Percentiles rank a stretch among this genome's conserved stretches.
These are phyloP conservation scores for Pestalotiopsis fici DNA, from an alignment of 2,329 filamentous ascomycete species.

Conservation along the genomic window DNA sequence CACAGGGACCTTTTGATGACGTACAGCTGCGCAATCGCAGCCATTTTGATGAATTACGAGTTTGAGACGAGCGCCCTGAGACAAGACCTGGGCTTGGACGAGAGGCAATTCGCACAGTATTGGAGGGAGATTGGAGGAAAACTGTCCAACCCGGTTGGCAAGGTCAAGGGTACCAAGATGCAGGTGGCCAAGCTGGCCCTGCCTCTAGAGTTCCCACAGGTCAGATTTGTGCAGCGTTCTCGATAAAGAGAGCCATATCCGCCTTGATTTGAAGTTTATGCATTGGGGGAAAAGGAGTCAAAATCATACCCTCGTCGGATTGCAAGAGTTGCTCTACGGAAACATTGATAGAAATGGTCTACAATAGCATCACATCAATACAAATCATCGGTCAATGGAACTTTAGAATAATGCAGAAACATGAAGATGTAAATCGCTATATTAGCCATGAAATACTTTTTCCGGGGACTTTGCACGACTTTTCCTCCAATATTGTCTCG, in stretches of 20 bases:
- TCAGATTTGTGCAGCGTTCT: slow-evolving; percentile 24
- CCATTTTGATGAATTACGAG: slow-evolving; percentile 73
- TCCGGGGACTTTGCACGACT: no score
- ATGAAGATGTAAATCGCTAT: no score
- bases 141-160: slow-evolving; percentile 61
- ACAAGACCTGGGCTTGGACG: slow-evolving; percentile 72
- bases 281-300: not conserved
- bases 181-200: slow-evolving; percentile 71
- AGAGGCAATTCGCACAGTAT: slow-evolving; percentile 70
- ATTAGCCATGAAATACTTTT: no score
- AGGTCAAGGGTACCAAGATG: slow-evolving; percentile 56
- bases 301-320: not conserved
- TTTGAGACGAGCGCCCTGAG: slow-evolving; percentile 70
- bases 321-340: not conserved
- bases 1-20: slow-evolving; percentile 72
- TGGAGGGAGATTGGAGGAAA: slow-evolving; percentile 76
- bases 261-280: not conserved
- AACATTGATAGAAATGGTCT: not conserved
- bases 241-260: not conserved
- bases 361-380: not conserved
- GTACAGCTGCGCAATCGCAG: slow-evolving; percentile 70
- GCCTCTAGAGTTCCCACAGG: slow-evolving; percentile 81
- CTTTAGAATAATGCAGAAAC: no score
- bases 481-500: no score
- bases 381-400: not conserved